A percentile compares a stretch with the other conserved stretches of the same genome.
Conservation (phyloP, 2,329 filamentous ascomycete genomes). For the Diaporthe ampelina region DNA sequence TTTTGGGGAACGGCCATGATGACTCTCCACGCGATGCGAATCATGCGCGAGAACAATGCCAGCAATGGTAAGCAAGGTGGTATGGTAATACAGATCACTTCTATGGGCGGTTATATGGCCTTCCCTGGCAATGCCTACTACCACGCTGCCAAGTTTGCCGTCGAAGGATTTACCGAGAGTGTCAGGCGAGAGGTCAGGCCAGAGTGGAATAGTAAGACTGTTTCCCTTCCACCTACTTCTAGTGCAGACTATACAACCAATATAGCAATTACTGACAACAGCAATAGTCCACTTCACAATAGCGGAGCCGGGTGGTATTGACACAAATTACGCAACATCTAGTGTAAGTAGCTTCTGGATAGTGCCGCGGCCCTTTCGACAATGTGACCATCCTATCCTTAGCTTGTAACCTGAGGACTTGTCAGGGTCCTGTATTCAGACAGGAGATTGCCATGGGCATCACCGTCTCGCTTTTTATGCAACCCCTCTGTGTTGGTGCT, state of each 20-base stretch:
- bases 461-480: no score
- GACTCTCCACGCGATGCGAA: constrained; percentile 46
- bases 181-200: constrained; percentile 58
- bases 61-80: constrained; percentile 55
- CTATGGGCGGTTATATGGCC: constrained; percentile 60
- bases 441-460: no score
- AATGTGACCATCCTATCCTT: no score
- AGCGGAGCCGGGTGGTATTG: constrained; percentile 58
- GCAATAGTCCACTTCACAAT: constrained; percentile 55
- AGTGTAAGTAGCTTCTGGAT: constrained; percentile 31
- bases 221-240: constrained; percentile 42
- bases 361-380: no score
- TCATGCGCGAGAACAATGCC: constrained; percentile 49
- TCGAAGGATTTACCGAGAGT: constrained; percentile 63
- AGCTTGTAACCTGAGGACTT: no score
- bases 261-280: neutral
- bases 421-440: no score
- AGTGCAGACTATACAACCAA: constrained; percentile 3
- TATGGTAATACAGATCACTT: constrained; percentile 68
- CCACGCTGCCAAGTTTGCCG: constrained; percentile 59
- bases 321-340: constrained; percentile 52
- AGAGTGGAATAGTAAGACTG: constrained; percentile 57
- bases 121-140: constrained; percentile 55
- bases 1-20: constrained; percentile 49
- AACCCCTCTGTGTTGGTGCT: no score